Conservation (phyloP, 2,329 filamentous ascomycete species). For the Penicillium rolfsii region DNA sequence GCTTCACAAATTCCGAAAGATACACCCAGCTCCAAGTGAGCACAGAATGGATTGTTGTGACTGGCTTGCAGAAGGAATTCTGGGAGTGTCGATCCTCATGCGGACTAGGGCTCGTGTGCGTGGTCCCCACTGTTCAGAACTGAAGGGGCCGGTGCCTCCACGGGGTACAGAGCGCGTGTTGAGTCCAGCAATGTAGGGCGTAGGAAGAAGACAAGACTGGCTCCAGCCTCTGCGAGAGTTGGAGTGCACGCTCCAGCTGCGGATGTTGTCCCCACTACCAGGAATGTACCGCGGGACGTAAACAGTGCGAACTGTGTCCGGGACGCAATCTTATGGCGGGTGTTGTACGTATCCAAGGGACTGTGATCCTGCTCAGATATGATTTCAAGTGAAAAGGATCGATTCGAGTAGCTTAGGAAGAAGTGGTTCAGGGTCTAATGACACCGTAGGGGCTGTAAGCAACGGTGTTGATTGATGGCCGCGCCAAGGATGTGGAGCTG, state of each 20-base stretch:
- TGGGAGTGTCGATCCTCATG: slow-evolving; percentile 22
- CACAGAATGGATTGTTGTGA: slow-evolving; percentile 23
- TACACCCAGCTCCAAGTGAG: background rate
- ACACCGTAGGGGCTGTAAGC: background rate
- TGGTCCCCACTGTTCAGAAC: background rate
- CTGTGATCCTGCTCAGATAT: background rate
- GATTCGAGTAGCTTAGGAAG: background rate
- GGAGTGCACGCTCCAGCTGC: background rate
- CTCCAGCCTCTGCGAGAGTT: slow-evolving; percentile 7
- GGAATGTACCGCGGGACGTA: slow-evolving; percentile 23
- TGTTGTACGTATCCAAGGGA: background rate
- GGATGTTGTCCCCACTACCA: slow-evolving; percentile 19
- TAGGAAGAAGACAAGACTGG: slow-evolving; percentile 9
- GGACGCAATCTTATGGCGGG: background rate
- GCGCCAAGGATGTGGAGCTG: slow-evolving; percentile 14
- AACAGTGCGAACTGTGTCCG: slow-evolving; percentile 8
- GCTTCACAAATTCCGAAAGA: slow-evolving; percentile 18
- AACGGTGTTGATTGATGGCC: slow-evolving; percentile 4
- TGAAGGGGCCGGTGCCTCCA: background rate
- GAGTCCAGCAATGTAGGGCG: slow-evolving; percentile 30
- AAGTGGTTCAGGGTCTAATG: background rate
- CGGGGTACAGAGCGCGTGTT: slow-evolving; percentile 8
- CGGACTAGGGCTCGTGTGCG: slow-evolving; percentile 9
- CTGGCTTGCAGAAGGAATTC: slow-evolving; percentile 22
- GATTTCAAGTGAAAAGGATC: background rate